These are phyloP conservation scores for Nicotiana otophora DNA, from an alignment of 257 asterid species.

Conservation along the genomic window DNA sequence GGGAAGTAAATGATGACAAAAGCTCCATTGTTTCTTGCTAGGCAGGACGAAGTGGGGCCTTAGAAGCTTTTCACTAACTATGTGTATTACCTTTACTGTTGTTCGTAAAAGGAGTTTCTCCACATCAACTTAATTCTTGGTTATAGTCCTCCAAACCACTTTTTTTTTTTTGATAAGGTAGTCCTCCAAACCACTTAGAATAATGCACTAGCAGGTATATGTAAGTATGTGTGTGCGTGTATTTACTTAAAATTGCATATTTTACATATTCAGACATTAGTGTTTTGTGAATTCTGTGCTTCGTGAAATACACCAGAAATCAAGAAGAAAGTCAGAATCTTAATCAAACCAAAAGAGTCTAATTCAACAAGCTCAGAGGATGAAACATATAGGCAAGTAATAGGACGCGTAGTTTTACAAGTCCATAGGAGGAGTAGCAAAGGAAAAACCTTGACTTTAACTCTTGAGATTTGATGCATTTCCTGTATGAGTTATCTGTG, in stretches of 20 bases:
- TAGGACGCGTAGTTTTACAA: neutral
- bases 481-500: too few relatives aligned
- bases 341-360: neutral
- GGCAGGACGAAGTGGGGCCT: neutral
- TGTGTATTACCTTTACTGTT: neutral
- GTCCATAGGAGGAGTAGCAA: too few relatives aligned
- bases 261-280: neutral
- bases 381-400: neutral
- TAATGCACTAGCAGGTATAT: neutral
- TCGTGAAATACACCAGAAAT: neutral
- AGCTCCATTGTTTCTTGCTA: neutral
- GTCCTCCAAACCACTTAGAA: neutral
- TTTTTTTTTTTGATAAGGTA: neutral
- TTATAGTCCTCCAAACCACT: neutral
- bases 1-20: neutral
- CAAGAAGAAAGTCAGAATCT: neutral
- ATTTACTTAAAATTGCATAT: neutral
- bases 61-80: neutral
- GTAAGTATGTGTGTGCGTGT: neutral
- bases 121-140: neutral
- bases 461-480: too few relatives aligned
- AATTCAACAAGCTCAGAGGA: neutral
- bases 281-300: too few relatives aligned
- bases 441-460: too few relatives aligned
- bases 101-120: neutral